These are phyloP conservation scores for Pyracantha coccinea DNA, from an alignment of 331 rosid species.

Conservation along the genomic window DNA sequence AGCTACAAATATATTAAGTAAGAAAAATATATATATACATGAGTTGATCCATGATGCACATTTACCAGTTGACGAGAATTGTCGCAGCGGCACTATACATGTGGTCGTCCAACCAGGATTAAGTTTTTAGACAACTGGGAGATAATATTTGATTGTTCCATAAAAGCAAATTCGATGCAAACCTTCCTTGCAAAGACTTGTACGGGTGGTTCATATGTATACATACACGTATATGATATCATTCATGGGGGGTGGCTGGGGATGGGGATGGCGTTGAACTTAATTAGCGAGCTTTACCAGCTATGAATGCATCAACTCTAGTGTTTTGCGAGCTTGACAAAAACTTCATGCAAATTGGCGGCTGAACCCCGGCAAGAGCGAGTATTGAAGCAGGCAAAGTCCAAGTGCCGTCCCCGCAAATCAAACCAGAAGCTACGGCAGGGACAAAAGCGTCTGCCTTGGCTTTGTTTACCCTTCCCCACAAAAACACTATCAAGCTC, in stretches of 20 bases:
- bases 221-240: no score
- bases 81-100: background rate
- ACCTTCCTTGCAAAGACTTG: background rate
- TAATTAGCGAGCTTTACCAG: background rate
- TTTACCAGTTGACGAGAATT: background rate
- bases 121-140: background rate
- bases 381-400: conserved; percentile 67
- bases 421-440: conserved; percentile 83
- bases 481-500: conserved; percentile 48
- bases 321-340: conserved; percentile 41
- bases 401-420: conserved; percentile 79
- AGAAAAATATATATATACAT: no score
- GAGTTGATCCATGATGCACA: background rate
- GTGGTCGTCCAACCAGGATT: background rate
- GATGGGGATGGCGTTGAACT: no score
- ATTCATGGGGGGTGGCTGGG: no score
- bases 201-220: background rate
- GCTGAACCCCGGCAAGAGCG: conserved; percentile 58
- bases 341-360: conserved; percentile 81
- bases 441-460: conserved; percentile 71
- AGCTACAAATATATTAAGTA: no score
- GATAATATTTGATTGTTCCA: background rate
- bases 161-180: background rate
- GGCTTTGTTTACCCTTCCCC: conserved; percentile 47
- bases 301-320: conserved; percentile 32